Evolutionary conservation across 1,139 yeast genomes (phyloP), one percentile per base, ranked within the genome.

Genomic region (Geotrichum restrictum): DNA sequence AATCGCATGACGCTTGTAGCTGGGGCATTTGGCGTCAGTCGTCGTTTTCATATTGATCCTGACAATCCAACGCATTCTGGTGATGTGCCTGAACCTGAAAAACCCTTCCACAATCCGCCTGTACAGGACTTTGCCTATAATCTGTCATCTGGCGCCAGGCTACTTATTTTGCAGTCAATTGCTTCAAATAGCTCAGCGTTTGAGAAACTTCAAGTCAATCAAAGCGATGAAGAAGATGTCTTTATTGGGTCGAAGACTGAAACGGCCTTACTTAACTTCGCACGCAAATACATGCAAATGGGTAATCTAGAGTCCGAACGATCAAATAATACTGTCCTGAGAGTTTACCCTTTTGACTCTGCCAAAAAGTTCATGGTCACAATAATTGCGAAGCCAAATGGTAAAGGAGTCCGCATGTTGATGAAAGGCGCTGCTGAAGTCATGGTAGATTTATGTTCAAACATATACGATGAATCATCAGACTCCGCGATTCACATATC

Each of bases 361-460:
- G 78, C 88, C 4, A 79, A 95, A 64, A 93, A 93, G 74, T 93
- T 95, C 89, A 88, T 95, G 64, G 96, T 95, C 50, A 71, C 89
- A 14, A 84, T 89, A 3, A 76, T 83, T 55, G 75, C 75, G 56
- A 59, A 65, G 13, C 65, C 71, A 16, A 63, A 63, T 18, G 73
- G 69, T 3, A n/a, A n/a, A n/a, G 79, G 79, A 1, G 85, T 70
- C 68, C 77, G 94, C 56, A 72, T 89, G 51, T 83, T 80, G 57
- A 74, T 87, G 57, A 93, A 93, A 72, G 98, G 99, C 57, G 98
- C 98, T 1, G 93, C 97, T 0, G 99, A 93, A 70, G 80, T 91
- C 56, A 77, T 93, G 16, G 77, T 88, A 60, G 76, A 76, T 49
- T 73, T 78, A 59, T 86, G 96, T 68, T 18, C 64, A 13, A 37